Evolutionary conservation across 805 yeast species (phyloP), one percentile per base, ranked within the genome.

Genomic region (Lipomyces orientalis): DNA sequence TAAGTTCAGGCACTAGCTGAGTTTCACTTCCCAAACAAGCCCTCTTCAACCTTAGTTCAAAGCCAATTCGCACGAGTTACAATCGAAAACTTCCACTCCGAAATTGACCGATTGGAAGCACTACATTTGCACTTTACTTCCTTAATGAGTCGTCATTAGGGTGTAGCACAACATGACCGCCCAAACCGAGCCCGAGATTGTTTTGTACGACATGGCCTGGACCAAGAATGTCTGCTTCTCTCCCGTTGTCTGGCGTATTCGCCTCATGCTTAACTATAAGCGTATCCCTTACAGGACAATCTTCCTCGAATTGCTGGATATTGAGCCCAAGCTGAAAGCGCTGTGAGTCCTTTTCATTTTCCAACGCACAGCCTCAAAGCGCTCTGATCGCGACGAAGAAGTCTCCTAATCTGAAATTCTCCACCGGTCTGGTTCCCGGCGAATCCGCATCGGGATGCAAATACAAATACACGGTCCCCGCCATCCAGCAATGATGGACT

Each of bases 201-300:
- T 59, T n/a, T 59, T 59, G 43, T 59, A 59, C 43, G 62, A 59
- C 39, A n/a, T 59, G 55, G 62, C 62, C n/a, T 59, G 55, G 16
- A 34, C 39, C 39, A 59, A 59, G 19, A 34, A 34, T 4, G 56
- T 59, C 46, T 59, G 62, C 39, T 59, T 59, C 29, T 31, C 43
- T 46, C 62, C 55, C n/a, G 39, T 8, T 14, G 62, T 59, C n/a
- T 59, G 62, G 62, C 22, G 33, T 2, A 54, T 39, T 22, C 64
- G 64, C 8, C 34, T 52, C 22, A 34, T 54, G 58, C 64, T 61
- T 14, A 61, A 61, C 35, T 52, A 61, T 33, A 52, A 54, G 35
- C 37, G 9, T 14, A 61, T 61, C 52, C 58, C 64, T 7, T 61
- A 54, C 51, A 37, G 52, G 34, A 61, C 64, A 0, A 10, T 54